A percentile compares a stretch with the other conserved stretches of the same genome.
Evolutionary conservation across 2,329 filamentous ascomycete species (phyloP).

Genomic region (Colletotrichum graminicola): DNA sequence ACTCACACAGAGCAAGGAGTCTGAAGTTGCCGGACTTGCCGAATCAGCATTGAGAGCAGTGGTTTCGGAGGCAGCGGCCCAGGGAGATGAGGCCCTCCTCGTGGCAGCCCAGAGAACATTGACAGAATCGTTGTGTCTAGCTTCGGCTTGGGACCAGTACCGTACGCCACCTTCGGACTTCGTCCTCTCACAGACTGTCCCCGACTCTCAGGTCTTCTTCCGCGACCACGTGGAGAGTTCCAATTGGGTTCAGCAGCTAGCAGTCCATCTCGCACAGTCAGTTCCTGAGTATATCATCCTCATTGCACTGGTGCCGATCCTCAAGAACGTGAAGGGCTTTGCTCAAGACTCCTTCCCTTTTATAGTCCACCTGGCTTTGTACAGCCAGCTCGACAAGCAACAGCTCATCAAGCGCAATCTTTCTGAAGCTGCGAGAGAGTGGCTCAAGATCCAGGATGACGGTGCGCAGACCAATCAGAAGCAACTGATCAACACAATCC

Average conservation of each 20-base stretch:
- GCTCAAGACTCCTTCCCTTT: slow-evolving; percentile 84
- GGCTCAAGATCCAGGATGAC: slow-evolving; percentile 66
- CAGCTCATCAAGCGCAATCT: slow-evolving; percentile 70
- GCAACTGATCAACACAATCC: slow-evolving; percentile 80
- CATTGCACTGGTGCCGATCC: slow-evolving; percentile 73
- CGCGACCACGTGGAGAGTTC: slow-evolving; percentile 57
- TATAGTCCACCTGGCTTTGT: slow-evolving; percentile 84
- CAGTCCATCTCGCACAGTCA: slow-evolving; percentile 70
- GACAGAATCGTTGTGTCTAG: slow-evolving; percentile 62
- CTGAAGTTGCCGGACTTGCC: slow-evolving; percentile 68
- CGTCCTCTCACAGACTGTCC: slow-evolving; percentile 34
- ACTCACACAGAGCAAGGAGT: slow-evolving; percentile 70
- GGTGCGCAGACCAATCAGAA: slow-evolving; percentile 65
- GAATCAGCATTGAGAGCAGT: slow-evolving; percentile 70
- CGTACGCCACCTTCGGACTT: slow-evolving; percentile 67
- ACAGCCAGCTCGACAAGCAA: slow-evolving; percentile 73
- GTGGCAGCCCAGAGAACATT: slow-evolving; percentile 66
- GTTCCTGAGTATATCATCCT: slow-evolving; percentile 76
- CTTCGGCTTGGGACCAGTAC: slow-evolving; percentile 70
- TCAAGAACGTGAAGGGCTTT: slow-evolving; percentile 75
- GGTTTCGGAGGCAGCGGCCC: slow-evolving; percentile 64
- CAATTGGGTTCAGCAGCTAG: slow-evolving; percentile 73
- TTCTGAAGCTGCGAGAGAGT: slow-evolving; percentile 74
- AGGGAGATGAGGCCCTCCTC: slow-evolving; percentile 61
- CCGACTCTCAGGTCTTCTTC: slow-evolving; percentile 52